phyloP scores from a whole-genome alignment of 2,329 filamentous ascomycete species.

The Cladosporium sphaerospermum region DNA sequence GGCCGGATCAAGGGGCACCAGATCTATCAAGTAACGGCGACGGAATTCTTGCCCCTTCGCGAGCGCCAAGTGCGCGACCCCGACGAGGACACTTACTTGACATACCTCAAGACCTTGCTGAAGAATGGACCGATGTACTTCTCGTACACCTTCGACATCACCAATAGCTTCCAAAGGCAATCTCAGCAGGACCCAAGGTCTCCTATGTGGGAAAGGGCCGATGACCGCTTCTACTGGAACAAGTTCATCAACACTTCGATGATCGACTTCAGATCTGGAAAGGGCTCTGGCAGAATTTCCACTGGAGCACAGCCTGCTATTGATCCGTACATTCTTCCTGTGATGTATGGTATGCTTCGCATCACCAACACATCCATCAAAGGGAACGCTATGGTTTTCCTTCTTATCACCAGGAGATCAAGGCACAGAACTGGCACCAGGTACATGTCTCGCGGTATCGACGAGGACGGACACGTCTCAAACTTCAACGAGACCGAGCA shows the following conservation, averaged over 20 bases:
- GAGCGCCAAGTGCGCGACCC: conserved; percentile 85
- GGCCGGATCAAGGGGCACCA: conserved; percentile 91
- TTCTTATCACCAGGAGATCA: conserved; percentile 82
- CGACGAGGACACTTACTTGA: conserved; percentile 88
- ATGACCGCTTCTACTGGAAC: conserved; percentile 99
- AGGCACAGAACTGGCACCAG: conserved; percentile 83
- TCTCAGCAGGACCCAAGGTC: conserved; percentile 63
- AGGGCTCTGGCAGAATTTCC: conserved; percentile 53
- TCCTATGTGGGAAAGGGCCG: conserved; percentile 84
- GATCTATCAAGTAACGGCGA: conserved; percentile 86
- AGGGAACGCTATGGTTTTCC: conserved; percentile 73
- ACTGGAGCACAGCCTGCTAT: conserved; percentile 65
- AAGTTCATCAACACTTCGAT: conserved; percentile 84
- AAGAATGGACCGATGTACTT: conserved; percentile 91
- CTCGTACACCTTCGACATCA: conserved; percentile 93
- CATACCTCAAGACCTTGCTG: conserved; percentile 73
- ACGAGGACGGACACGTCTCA: conserved; percentile 89
- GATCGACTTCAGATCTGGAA: conserved; percentile 74
- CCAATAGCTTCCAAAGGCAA: conserved; percentile 94
- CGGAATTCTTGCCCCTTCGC: conserved; percentile 88
- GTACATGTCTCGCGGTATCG: conserved; percentile 90
- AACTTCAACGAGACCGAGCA: conserved; percentile 99
- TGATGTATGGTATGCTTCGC: conserved; percentile 94
- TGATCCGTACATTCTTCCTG: conserved; percentile 88
- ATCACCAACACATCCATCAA: conserved; percentile 84